Evolutionary conservation across 208 protist genomes (phyloP), one percentile per base, ranked within the genome.

Genomic region (Leishmania arabica): DNA sequence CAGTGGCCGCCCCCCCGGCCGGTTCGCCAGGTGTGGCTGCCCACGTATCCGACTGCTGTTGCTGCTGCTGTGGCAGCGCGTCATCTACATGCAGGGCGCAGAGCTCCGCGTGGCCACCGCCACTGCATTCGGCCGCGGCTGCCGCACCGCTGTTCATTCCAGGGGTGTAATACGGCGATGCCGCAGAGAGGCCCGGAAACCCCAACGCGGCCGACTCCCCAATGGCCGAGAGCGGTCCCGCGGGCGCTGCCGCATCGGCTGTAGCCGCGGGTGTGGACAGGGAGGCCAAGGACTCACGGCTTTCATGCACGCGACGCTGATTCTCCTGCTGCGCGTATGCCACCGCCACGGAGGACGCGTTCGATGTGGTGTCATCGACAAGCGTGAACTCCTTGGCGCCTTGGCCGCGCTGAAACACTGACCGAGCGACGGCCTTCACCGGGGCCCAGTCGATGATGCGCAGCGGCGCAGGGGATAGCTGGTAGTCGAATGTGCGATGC

Each of bases 401-500:
- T 5, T 77, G 74, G 13, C 73, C 70, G 1, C 47, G 65, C 70
- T 83, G 75, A 31, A 89, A 47, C 11, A 86, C 84, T 37, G 79
- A 69, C 42, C 84, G 78, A 69, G 80, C 77, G 53, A 84, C 76
- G 6, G 83, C 75, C 24, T 76, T 76, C 3, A 83, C 64, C 34
- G 90, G 86, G 0, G 89, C 84, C 89, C 91, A 94, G 74, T 96
- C 93, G 77, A 96, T 92, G 34, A 95, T 89, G 37, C 81, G 76
- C 24, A 88, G 83, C 5, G 91, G 68, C 1, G 84, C 84, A 17
- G 91, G 85, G 73, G 88, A 95, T 37, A 96, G 81, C 74, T 95
- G 90, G 83, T 90, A 90, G 82, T 95, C 91, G 75, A 95, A 96
- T 73, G 89, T 96, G 65, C 89, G 90, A 62, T 94, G 91, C 1